Conservation (phyloP, 805 yeast species). For the Wickerhamiella spandovensis region DNA sequence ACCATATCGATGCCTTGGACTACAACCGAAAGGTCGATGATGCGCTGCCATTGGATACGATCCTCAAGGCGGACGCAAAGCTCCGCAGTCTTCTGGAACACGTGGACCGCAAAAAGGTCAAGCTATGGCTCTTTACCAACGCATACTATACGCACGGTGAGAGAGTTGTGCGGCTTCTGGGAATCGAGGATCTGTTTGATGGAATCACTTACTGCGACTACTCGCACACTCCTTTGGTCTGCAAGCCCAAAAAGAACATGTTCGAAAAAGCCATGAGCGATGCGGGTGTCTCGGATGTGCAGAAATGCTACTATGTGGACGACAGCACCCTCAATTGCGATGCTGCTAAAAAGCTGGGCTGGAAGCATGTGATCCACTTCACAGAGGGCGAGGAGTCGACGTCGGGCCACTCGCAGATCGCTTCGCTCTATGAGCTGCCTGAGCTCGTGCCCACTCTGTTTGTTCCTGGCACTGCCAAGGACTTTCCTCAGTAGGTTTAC, state of each 20-base stretch:
- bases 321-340: conserved; percentile 70
- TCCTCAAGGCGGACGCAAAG: conserved; percentile 43
- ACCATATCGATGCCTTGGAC: conserved; percentile 72
- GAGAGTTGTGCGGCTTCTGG: conserved; percentile 65
- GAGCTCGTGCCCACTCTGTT: conserved; percentile 41
- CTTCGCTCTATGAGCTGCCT: conserved; percentile 43
- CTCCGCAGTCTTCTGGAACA: conserved; percentile 23
- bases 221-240: conserved; percentile 42
- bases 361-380: conserved; percentile 57
- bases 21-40: conserved; percentile 87
- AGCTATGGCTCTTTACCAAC: conserved; percentile 86
- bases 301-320: conserved; percentile 63
- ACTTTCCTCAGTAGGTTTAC: neutral
- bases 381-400: conserved; percentile 44
- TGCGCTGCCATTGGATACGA: conserved; percentile 69
- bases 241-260: conserved; percentile 76
- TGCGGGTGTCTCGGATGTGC: conserved; percentile 37
- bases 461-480: conserved; percentile 3
- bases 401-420: conserved; percentile 38
- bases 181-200: conserved; percentile 85
- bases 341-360: conserved; percentile 60
- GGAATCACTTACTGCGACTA: conserved; percentile 93
- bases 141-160: conserved; percentile 87
- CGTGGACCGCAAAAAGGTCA: conserved; percentile 38
- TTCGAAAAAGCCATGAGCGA: conserved; percentile 44